A percentile compares a stretch with the other conserved stretches of the same genome.
phyloP scores from a whole-genome alignment of 371 early-diverging fungal genomes.

The Mortierella sp. region DNA sequence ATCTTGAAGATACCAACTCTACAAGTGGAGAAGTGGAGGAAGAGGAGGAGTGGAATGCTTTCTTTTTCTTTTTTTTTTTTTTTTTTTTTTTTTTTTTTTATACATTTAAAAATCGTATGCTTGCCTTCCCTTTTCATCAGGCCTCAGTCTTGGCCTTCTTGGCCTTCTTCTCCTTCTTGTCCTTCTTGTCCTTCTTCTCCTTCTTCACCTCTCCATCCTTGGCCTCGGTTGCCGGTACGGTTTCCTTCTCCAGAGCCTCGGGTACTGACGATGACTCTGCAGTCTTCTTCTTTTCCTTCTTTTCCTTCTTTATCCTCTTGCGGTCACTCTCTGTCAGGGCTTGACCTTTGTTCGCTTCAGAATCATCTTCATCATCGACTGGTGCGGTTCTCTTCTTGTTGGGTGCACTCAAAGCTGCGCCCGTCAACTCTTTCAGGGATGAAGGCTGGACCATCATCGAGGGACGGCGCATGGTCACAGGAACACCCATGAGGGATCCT shows the following conservation, averaged over 20 bases:
- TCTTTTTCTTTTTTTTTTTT: no score
- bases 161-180: conserved; percentile 19
- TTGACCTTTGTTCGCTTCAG: conserved; percentile 4
- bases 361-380: conserved; percentile 21
- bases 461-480: conserved; percentile 42
- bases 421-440: neutral
- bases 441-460: conserved; percentile 43
- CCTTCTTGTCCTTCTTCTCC: conserved; percentile 8
- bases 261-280: no score
- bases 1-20: no score
- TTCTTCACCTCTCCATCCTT: conserved; percentile 12
- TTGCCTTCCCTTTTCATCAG: no score
- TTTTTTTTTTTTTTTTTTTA: no score
- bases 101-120: no score
- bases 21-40: no score
- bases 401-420: conserved; percentile 34
- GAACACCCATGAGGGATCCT: conserved; percentile 66
- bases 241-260: no score
- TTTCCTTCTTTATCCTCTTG: conserved; percentile 55
- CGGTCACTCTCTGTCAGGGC: conserved; percentile 18
- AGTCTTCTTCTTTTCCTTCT: conserved; percentile 47
- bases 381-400: conserved; percentile 48
- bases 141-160: conserved; percentile 2
- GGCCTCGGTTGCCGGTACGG: neutral
- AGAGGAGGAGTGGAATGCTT: no score